Evolutionary conservation across 129 eudicot genomes (phyloP).

Genomic region (Tagetes patula): DNA sequence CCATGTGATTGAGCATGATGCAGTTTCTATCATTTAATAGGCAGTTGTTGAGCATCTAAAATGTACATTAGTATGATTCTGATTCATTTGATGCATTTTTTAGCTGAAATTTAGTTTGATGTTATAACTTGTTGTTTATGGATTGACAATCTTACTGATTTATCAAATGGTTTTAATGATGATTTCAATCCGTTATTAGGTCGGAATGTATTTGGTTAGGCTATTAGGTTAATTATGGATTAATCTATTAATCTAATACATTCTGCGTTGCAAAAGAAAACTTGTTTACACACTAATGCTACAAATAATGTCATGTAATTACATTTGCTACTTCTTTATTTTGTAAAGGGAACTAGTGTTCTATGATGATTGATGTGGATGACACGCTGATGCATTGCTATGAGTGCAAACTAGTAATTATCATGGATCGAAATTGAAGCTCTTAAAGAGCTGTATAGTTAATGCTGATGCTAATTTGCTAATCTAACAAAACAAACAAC

Average conservation of each 20-base stretch:
- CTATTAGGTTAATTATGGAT: no score
- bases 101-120: neutral
- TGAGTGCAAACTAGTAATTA: neutral
- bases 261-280: neutral
- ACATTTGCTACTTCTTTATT: neutral
- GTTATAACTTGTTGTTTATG: neutral
- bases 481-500: neutral
- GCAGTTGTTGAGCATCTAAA: conserved; percentile 15
- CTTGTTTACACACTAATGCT: neutral
- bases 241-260: no score
- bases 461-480: neutral
- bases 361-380: neutral
- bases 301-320: neutral
- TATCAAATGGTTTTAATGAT: neutral
- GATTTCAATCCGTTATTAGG: neutral
- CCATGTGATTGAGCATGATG: conserved; percentile 17
- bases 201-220: no score
- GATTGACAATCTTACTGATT: neutral
- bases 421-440: no score
- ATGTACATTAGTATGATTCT: conserved; percentile 8
- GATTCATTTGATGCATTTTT: conserved; percentile 2
- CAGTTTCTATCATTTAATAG: neutral
- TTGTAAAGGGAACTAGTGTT: neutral
- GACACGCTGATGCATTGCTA: neutral
- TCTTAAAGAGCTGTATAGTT: no score